Conservation (phyloP, 495 filamentous ascomycete genomes). For the Penicillium chermesinum region DNA sequence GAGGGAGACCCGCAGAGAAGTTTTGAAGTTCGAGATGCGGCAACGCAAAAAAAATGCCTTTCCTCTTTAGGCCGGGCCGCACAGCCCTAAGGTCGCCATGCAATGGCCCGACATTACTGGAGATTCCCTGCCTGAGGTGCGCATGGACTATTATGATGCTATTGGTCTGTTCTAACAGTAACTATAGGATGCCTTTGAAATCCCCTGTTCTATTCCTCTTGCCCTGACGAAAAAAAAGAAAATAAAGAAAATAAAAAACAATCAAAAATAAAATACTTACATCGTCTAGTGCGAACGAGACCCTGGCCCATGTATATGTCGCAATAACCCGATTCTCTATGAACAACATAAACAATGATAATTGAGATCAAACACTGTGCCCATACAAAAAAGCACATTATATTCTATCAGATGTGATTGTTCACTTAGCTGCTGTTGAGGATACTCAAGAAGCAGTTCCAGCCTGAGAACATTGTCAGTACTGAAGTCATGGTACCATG, state of each 20-base stretch:
- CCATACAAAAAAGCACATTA: not conserved
- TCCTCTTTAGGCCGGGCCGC: slow-evolving; percentile 34
- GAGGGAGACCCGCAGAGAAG: slow-evolving; percentile 22
- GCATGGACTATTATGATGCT: too few relatives aligned
- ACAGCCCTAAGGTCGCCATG: slow-evolving; percentile 3
- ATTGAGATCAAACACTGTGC: not conserved
- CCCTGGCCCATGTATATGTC: not conserved
- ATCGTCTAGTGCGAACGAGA: not conserved
- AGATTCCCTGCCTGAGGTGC: too few relatives aligned
- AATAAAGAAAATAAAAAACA: too few relatives aligned
- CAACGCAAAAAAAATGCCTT: slow-evolving; percentile 32
- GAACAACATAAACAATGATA: too few relatives aligned
- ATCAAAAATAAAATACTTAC: too few relatives aligned
- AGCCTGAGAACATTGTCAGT: slow-evolving; percentile 56
- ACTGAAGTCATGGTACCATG: slow-evolving; percentile 7
- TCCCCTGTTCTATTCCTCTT: not conserved
- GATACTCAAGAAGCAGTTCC: slow-evolving; percentile 93
- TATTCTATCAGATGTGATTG: too few relatives aligned
- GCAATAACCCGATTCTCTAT: not conserved
- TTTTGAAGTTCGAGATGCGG: slow-evolving; percentile 37
- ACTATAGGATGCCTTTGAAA: too few relatives aligned
- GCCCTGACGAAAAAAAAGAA: not conserved
- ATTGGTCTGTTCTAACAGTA: too few relatives aligned
- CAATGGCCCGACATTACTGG: too few relatives aligned
- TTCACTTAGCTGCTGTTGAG: slow-evolving; percentile 58